A percentile compares a stretch with the other conserved stretches of the same genome.
Evolutionary conservation across 441 rosid genomes (phyloP).

Genomic region (Gossypium trilobum): DNA sequence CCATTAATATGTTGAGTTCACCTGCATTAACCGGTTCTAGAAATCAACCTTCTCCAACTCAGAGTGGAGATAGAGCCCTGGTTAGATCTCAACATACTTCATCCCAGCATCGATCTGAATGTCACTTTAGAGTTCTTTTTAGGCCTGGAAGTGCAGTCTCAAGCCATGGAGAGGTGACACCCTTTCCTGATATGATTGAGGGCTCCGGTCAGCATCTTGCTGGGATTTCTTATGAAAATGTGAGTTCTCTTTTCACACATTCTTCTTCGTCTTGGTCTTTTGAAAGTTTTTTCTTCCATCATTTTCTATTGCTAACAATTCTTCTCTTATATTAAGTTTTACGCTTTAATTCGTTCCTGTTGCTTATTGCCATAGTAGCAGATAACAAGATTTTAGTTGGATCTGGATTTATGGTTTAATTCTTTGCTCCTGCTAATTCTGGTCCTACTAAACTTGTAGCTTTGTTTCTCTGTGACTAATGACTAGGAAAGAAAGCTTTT

Average conservation of each 20-base stretch:
- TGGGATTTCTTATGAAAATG: conserved; percentile 3
- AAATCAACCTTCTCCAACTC: conserved; percentile 19
- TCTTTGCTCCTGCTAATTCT: not conserved
- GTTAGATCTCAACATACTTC: conserved; percentile 20
- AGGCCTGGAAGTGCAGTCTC: conserved; percentile 33
- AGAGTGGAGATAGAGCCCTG: conserved; percentile 27
- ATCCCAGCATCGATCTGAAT: conserved; percentile 22
- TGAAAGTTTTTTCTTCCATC: not conserved
- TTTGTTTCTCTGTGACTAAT: not conserved
- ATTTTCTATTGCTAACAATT: not conserved
- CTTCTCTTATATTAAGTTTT: not conserved
- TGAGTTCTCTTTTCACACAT: not conserved
- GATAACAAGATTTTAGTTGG: not conserved
- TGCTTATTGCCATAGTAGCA: not conserved
- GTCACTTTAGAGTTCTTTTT: conserved; percentile 28
- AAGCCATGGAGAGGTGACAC: conserved; percentile 23
- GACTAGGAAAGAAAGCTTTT: not conserved
- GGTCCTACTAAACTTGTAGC: not conserved
- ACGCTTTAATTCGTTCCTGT: not conserved
- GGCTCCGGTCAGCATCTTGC: conserved; percentile 1
- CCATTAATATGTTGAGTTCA: conserved; percentile 37
- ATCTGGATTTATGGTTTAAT: not conserved
- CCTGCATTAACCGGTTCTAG: conserved; percentile 28
- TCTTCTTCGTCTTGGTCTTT: not conserved
- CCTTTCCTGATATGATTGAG: not conserved